phyloP scores from a whole-genome alignment of 2,329 filamentous ascomycete species.

The Coniella vitis region DNA sequence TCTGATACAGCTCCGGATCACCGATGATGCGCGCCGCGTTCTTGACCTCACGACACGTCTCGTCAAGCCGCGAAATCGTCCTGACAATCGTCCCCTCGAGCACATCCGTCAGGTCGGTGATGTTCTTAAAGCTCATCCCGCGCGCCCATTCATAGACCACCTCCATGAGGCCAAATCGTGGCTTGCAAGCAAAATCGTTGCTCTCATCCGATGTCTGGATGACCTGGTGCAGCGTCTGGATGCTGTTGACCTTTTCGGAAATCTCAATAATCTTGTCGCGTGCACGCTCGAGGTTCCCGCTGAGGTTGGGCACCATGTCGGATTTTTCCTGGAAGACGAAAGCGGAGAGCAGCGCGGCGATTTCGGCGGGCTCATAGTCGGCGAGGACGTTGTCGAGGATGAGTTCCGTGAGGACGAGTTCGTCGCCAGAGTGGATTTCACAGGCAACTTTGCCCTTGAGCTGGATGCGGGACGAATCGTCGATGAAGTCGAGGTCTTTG shows the following conservation, averaged over 20 bases:
- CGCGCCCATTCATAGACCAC: slow-evolving; percentile 98
- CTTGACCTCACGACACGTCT: slow-evolving; percentile 95
- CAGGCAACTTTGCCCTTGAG: slow-evolving; percentile 98
- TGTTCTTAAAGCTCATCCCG: slow-evolving; percentile 97
- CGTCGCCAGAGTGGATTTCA: slow-evolving; percentile 94
- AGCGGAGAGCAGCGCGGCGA: slow-evolving; percentile 83
- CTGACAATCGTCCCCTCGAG: slow-evolving; percentile 95
- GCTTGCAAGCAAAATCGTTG: slow-evolving; percentile 82
- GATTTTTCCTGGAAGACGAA: slow-evolving; percentile 99
- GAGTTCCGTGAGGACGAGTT: slow-evolving; percentile 90
- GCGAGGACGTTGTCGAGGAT: slow-evolving; percentile 95
- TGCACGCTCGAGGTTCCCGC: slow-evolving; percentile 72
- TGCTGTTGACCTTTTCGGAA: slow-evolving; percentile 83
- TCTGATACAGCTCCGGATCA: slow-evolving; percentile 84
- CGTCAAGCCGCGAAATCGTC: slow-evolving; percentile 87
- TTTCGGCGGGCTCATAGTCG: slow-evolving; percentile 92
- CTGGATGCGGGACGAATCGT: slow-evolving; percentile 78
- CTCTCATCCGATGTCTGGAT: slow-evolving; percentile 84
- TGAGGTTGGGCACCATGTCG: slow-evolving; percentile 70
- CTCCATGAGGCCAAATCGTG: slow-evolving; percentile 89
- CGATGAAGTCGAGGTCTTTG: slow-evolving; percentile 87
- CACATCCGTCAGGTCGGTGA: slow-evolving; percentile 91
- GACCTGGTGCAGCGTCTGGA: slow-evolving; percentile 86
- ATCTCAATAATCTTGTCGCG: slow-evolving; percentile 83
- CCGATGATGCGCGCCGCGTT: slow-evolving; percentile 94